Conservation (phyloP, 306 rosid species). For the Adenanthera pavonina region DNA sequence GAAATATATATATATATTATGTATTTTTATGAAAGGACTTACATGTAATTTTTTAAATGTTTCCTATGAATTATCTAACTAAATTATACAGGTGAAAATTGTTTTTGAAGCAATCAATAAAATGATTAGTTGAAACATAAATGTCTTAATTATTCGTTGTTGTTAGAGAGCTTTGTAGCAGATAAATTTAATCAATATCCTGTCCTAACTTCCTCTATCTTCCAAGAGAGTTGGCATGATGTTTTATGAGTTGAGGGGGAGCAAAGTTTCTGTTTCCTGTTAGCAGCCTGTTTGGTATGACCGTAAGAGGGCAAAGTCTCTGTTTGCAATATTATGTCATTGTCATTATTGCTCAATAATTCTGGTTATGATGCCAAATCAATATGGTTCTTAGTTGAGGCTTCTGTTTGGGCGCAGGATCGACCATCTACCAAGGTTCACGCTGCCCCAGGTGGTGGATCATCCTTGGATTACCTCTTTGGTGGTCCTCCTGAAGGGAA, state of each 20-base stretch:
- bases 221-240: neutral
- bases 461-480: constrained; percentile 77
- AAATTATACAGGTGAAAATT: too few species aligned
- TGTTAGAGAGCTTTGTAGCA: too few species aligned
- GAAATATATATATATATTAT: too few species aligned
- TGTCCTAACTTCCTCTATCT: neutral
- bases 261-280: constrained; percentile 1
- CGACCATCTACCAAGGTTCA: constrained; percentile 91
- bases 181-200: neutral
- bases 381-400: constrained; percentile 2
- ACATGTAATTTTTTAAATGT: too few species aligned
- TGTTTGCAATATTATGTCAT: neutral
- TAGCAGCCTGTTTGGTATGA: neutral
- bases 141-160: too few species aligned
- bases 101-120: neutral
- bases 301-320: neutral
- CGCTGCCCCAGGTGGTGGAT: constrained; percentile 82
- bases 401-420: constrained; percentile 56
- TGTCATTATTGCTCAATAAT: neutral
- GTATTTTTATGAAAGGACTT: too few species aligned
- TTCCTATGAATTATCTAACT: too few species aligned
- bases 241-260: neutral
- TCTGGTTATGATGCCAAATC: neutral
- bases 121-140: too few species aligned
- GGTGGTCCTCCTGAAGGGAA: constrained; percentile 64